Evolutionary conservation across 192 early-diverging fungal genomes (phyloP), one percentile per base, ranked within the genome.

Genomic region (Backusella liffmaniae): DNA sequence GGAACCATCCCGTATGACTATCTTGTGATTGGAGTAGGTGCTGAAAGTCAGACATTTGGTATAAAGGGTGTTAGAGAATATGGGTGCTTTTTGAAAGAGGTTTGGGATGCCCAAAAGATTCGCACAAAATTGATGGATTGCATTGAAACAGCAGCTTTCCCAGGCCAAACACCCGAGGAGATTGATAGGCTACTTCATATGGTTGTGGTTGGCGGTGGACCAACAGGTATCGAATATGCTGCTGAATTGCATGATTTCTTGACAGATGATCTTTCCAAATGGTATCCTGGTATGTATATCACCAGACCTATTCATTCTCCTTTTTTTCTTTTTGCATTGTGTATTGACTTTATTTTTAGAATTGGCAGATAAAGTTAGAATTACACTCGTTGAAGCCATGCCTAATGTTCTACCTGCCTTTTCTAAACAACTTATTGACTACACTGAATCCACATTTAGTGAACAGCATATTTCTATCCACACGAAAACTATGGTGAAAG

Each of bases 201-300:
- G 91, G 91, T 92, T 9, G 91, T 94, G 65, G 91, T 92, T n/a
- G 90, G 90, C 37, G 88, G 90, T 49, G 90, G 88, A 23, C 88
- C 89, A n/a, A 90, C 87, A 6, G 80, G 80, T 67, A 72, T 81
- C 13, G 88, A 95, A 79, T 95, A 95, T 77, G 92, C 94, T 15
- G 94, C 92, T 18, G 94, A 94, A 85, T 84, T 95, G 51, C 88
- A 94, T 80, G 94, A 95, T 82, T 95, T 95, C 81, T 81, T 95
- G 72, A 79, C 85, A 74, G 93, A 93, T 36, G 94, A 95, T 79
- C 71, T 93, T 44, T 82, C 86, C 16, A 76, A 74, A 18, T 92
- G 91, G 92, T 95, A 94, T 86, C 93, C 94, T 15, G 82, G 76
- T 83, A 75, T 56, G 72, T 53, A 29, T 16, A 91, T 85, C 88